Conservation (phyloP, 2,329 filamentous ascomycete genomes). For the Verticillium longisporum region DNA sequence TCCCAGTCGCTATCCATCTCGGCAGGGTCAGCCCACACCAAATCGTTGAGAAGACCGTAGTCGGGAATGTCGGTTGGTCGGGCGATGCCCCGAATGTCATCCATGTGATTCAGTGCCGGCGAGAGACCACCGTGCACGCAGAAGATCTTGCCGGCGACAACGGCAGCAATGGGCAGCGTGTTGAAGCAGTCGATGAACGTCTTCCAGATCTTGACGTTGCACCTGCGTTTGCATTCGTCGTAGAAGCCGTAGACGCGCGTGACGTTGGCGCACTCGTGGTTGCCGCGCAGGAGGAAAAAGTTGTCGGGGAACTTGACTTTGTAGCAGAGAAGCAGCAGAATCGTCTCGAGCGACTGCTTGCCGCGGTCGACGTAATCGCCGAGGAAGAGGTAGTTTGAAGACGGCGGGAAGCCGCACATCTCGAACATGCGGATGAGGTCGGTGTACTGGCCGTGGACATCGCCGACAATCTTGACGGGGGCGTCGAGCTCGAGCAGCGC, state of each 20-base stretch:
- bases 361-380: slow-evolving; percentile 96
- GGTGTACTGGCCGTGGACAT: slow-evolving; percentile 94
- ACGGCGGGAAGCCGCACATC: slow-evolving; percentile 95
- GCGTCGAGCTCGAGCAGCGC: slow-evolving; percentile 87
- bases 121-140: slow-evolving; percentile 94
- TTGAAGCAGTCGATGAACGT: slow-evolving; percentile 97
- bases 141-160: slow-evolving; percentile 95
- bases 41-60: slow-evolving; percentile 89
- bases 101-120: slow-evolving; percentile 90
- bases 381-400: slow-evolving; percentile 86
- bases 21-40: slow-evolving; percentile 95
- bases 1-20: slow-evolving; percentile 99
- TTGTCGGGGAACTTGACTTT: slow-evolving; percentile 97
- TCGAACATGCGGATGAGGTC: slow-evolving; percentile 96
- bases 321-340: slow-evolving; percentile 86
- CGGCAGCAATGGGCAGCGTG: slow-evolving; percentile 88
- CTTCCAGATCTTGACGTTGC: slow-evolving; percentile 98
- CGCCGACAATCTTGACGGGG: slow-evolving; percentile 95
- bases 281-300: slow-evolving; percentile 90
- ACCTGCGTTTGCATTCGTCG: slow-evolving; percentile 93
- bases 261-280: slow-evolving; percentile 95
- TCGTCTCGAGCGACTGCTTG: slow-evolving; percentile 93
- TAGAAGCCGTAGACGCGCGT: slow-evolving; percentile 96
- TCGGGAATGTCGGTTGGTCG: slow-evolving; percentile 95
- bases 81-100: slow-evolving; percentile 93